phyloP scores from a whole-genome alignment of 148 eudicot genomes.

The Fagopyrum esculentum region DNA sequence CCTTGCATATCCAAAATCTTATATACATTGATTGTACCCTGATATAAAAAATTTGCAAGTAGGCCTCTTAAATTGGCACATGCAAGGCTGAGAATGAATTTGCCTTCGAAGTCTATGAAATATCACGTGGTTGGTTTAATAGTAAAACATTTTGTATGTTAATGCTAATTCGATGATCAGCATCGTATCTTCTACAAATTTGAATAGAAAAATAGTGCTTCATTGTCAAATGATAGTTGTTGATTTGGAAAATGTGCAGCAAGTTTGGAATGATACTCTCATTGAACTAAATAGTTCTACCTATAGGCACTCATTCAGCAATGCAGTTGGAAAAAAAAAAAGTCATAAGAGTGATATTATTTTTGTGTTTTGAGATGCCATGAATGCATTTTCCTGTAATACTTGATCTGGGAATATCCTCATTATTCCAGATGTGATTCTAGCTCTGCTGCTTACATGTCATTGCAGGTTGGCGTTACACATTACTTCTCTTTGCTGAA shows the following conservation, averaged over 20 bases:
- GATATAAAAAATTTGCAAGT: background rate
- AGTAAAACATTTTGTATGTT: background rate
- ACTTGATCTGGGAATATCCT: background rate
- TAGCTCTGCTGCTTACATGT: background rate
- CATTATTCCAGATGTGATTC: too few species aligned
- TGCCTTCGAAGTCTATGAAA: background rate
- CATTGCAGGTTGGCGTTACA: slow-evolving; percentile 69
- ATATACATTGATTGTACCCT: background rate
- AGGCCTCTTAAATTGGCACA: background rate
- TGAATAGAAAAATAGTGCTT: background rate
- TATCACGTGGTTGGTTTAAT: background rate
- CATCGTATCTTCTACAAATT: background rate
- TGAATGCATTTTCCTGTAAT: background rate
- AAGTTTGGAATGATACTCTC: background rate
- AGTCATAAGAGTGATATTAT: background rate
- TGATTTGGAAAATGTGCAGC: background rate
- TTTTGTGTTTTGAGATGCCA: background rate
- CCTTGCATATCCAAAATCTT: background rate
- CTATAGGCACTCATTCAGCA: background rate
- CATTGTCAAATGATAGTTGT: background rate
- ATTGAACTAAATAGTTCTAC: background rate
- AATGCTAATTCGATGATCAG: background rate
- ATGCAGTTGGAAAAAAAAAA: background rate
- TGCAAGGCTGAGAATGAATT: background rate
- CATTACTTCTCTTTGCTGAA: slow-evolving; percentile 75